Conservation (phyloP, 192 early-diverging fungal species). For the Chytriomyces sp. region DNA sequence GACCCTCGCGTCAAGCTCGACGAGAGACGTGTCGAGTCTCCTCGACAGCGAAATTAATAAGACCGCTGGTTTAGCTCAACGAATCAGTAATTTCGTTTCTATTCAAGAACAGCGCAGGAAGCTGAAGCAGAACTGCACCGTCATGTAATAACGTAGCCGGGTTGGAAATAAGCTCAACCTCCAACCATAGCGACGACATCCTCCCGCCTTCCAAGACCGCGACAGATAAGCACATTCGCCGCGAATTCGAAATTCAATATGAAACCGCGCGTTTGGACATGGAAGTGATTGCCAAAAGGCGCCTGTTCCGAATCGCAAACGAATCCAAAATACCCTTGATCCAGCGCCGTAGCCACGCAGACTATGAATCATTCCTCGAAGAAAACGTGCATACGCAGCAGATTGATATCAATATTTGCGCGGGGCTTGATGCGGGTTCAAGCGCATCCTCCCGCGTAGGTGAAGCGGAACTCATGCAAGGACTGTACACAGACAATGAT, state of each 20-base stretch:
- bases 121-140: neutral
- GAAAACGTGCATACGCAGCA: neutral
- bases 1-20: neutral
- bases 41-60: conserved; percentile 13
- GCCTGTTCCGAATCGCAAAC: conserved; percentile 3
- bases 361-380: neutral
- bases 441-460: neutral
- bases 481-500: conserved; percentile 46
- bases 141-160: neutral
- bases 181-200: neutral
- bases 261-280: conserved; percentile 13
- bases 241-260: neutral
- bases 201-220: neutral
- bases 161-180: neutral
- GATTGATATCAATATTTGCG: neutral
- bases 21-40: neutral
- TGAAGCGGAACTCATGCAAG: neutral
- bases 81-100: conserved; percentile 24
- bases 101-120: neutral
- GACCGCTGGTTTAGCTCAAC: conserved; percentile 27
- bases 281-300: neutral
- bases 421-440: conserved; percentile 8
- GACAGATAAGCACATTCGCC: neutral
- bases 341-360: neutral
- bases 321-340: conserved; percentile 27